Evolutionary conservation across 139 green algal species (phyloP).

Genomic region (Dunaliella primolecta): DNA sequence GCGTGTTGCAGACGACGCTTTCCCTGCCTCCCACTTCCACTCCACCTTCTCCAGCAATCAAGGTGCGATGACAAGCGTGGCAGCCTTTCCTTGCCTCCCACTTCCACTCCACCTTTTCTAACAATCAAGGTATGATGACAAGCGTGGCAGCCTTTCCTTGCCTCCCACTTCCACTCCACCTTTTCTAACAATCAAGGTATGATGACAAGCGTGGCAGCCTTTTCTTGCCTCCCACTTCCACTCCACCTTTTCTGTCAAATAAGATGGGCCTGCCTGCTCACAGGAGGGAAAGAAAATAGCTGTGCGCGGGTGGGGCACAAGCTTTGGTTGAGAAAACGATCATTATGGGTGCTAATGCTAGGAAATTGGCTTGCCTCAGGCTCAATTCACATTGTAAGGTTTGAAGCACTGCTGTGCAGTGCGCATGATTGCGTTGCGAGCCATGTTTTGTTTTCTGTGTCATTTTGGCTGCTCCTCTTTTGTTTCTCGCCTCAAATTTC

Average conservation of each 20-base stretch:
- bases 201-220: background rate
- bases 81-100: conserved; percentile 35
- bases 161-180: conserved; percentile 36
- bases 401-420: background rate
- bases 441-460: too few relatives aligned
- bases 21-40: conserved; percentile 41
- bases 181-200: background rate
- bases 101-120: conserved; percentile 25
- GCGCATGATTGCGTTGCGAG: too few relatives aligned
- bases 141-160: conserved; percentile 21
- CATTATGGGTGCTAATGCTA: background rate
- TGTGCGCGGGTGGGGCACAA: too few relatives aligned
- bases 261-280: background rate
- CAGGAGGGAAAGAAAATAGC: background rate
- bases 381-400: background rate
- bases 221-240: conserved; percentile 44
- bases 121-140: background rate
- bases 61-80: background rate
- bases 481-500: too few relatives aligned
- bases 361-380: background rate
- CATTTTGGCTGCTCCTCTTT: too few relatives aligned
- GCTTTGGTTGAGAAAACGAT: background rate
- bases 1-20: conserved; percentile 58
- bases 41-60: conserved; percentile 4
- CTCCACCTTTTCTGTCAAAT: background rate